Base-by-base conservation (phyloP, 441 rosid species). In the Euphorbia schlechtendalii region DNA sequence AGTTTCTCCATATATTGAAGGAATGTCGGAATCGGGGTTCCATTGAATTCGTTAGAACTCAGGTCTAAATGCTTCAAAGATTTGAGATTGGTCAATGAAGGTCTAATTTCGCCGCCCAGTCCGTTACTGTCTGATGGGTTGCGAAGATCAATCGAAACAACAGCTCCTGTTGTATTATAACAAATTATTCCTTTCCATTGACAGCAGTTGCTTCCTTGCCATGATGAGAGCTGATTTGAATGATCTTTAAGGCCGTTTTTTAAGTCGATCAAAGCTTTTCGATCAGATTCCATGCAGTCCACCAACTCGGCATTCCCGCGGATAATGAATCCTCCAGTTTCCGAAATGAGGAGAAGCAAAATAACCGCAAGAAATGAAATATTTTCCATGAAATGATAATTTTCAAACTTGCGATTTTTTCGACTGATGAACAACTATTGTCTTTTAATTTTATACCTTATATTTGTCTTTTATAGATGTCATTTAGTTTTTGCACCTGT, bases 221-320 rank as follows among this genome's bases (percentile, higher is more conserved):
- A 76, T 8, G 85, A 79, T 0, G 79, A 72, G 8, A 81, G 69
- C 38, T 59, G 56, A 40, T 63, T 38, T 28, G 60, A n/a, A 14
- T 83, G 81, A 71, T 81, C 85, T 45, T 63, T 25, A n/a, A 83
- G 82, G 63, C 76, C 81, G 48, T 46, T 43, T 68, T 79, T 78
- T 56, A 83, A 74, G 53, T 72, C 77, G 8, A 56, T 49, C 3
- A 83, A 82, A 49, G 74, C 81, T 73, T 63, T 59, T 18, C 32
- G 38, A 38, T 82, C 76, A 28, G 71, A 65, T 15, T 59, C 41
- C 45, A 14, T 71, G 60, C 41, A 38, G 11, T 38, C 41, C 41
- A 65, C 84, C 80, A 51, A 63, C 63, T 20, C 24, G 17, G 51
- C 28, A 20, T 56, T 73, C 21, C 72, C 74, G 46, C 27, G 20